Base-by-base conservation (phyloP, 2,329 filamentous ascomycete species). In the Arthrobotrys conoides region DNA sequence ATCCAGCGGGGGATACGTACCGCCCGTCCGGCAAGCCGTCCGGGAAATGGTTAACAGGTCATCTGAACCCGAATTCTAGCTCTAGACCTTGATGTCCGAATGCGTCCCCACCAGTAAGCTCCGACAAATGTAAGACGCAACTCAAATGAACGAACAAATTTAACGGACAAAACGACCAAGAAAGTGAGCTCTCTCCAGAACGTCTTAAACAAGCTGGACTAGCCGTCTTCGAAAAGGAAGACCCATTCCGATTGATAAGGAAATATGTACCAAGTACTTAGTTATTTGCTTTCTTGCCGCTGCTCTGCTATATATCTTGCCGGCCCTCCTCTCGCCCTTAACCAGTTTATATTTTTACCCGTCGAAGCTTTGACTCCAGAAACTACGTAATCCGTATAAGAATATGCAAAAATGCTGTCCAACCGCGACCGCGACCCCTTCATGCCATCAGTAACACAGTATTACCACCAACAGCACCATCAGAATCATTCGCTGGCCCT, bases 381-480 rank as follows among this genome's bases (percentile, higher is more conserved):
- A 6, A 10, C 59, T 67, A 44, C 59, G 61, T 73, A 65, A 67
- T 59, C 48, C 12, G 3, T 61, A 24, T 67, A 22, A 68, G 20
- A 61, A 49, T 38, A 72, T 72, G 75, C 75, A 20, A 78, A 78
- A 72, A 78, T 78, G 75, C 55, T 78, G 53, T 78, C 75, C 61
- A 78, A 78, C 55, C 75, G 75, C 63, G 75, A 78, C 68, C 75
- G 75, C 68, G 75, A 78, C 24, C 75, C 75, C n/a, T 78, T 78
- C 75, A 78, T 78, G 75, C 75, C 75, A n/a, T 64, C 68, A 36
- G 75, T 78, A 41, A 78, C 75, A 53, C 75, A 78, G 10, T 78
- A 64, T 46, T 72, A 72, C 63, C 68, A 71, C 68, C 75, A 78
- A 24, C 75, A 78, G 55, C 75, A 78, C 68, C 75, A 78, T 33